These are phyloP conservation scores for Metschnikowia matae DNA, from an alignment of 805 yeast genomes.

Conservation along the genomic window DNA sequence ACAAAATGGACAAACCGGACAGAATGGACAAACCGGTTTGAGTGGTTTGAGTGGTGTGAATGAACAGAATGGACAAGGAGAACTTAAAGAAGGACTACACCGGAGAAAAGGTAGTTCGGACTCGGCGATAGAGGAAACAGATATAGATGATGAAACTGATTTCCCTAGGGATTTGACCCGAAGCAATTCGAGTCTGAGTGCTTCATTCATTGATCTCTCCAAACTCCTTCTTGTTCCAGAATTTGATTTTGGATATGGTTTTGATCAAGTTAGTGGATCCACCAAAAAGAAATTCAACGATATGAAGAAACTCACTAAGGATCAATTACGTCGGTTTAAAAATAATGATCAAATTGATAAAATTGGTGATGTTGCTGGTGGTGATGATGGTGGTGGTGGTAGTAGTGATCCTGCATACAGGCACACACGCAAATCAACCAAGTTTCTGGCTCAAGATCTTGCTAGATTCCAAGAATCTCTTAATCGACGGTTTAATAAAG, in stretches of 20 bases:
- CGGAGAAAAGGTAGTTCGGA: not conserved
- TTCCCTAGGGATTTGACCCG: constrained; percentile 5
- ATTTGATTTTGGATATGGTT: constrained; percentile 40
- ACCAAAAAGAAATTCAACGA: constrained; percentile 33
- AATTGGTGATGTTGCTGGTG: no score
- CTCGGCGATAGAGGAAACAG: not conserved
- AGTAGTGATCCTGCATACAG: no score
- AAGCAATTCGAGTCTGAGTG: constrained; percentile 19
- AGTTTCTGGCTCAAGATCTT: constrained; percentile 22
- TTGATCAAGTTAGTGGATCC: constrained; percentile 33
- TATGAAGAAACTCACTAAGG: constrained; percentile 34
- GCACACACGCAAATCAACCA: not conserved
- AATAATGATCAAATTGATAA: constrained; percentile 10
- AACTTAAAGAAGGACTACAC: not conserved
- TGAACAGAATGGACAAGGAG: no score
- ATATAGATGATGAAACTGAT: constrained; percentile 5
- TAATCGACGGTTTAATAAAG: constrained; percentile 28
- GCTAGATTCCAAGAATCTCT: constrained; percentile 30
- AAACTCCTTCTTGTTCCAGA: constrained; percentile 38
- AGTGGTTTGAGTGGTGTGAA: no score
- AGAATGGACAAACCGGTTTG: no score
- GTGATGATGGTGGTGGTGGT: no score
- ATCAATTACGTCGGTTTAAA: constrained; percentile 26
- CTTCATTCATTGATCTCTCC: constrained; percentile 34
- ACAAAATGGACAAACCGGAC: no score